phyloP scores from a whole-genome alignment of 495 filamentous ascomycete genomes.

The Usnea hakonensis region DNA sequence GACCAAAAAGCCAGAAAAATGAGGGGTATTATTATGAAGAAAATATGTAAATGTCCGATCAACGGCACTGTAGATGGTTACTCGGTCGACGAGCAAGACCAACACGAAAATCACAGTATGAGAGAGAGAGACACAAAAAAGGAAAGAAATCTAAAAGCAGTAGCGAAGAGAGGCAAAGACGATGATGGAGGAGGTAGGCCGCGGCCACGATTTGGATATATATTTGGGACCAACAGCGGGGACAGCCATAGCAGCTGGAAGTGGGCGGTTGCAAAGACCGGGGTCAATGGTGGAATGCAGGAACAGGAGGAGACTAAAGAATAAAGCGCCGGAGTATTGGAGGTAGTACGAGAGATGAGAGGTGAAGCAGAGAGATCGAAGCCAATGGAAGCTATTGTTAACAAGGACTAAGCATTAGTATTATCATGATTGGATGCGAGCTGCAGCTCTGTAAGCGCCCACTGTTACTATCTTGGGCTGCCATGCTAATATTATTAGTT shows the following conservation, averaged over 20 bases:
- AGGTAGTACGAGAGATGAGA: not conserved
- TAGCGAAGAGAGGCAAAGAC: slow-evolving; percentile 22
- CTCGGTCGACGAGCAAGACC: slow-evolving; percentile 36
- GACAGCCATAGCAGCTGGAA: not conserved
- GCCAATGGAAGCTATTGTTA: slow-evolving; percentile 1
- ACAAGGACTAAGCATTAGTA: not conserved
- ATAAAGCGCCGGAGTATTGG: slow-evolving; percentile 3
- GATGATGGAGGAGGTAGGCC: slow-evolving; percentile 21
- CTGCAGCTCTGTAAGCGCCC: slow-evolving; percentile 18
- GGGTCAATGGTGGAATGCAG: slow-evolving; percentile 11
- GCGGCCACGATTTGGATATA: slow-evolving; percentile 31
- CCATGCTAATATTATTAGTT: not conserved
- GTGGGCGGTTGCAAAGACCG: slow-evolving; percentile 10
- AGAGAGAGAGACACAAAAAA: slow-evolving; percentile 16
- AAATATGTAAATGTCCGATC: slow-evolving; percentile 35
- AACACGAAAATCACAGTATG: slow-evolving; percentile 17
- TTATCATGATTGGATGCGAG: slow-evolving; percentile 16
- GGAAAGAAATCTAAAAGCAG: slow-evolving; percentile 20
- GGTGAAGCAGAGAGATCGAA: not conserved
- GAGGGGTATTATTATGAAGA: slow-evolving; percentile 17
- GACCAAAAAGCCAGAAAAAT: not conserved
- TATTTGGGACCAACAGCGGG: slow-evolving; percentile 8
- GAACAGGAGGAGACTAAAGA: not conserved
- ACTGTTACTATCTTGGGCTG: slow-evolving; percentile 15
- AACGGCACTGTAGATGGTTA: slow-evolving; percentile 30